These are phyloP conservation scores for Clitoria ternatea DNA, from an alignment of 306 rosid species.

Conservation along the genomic window DNA sequence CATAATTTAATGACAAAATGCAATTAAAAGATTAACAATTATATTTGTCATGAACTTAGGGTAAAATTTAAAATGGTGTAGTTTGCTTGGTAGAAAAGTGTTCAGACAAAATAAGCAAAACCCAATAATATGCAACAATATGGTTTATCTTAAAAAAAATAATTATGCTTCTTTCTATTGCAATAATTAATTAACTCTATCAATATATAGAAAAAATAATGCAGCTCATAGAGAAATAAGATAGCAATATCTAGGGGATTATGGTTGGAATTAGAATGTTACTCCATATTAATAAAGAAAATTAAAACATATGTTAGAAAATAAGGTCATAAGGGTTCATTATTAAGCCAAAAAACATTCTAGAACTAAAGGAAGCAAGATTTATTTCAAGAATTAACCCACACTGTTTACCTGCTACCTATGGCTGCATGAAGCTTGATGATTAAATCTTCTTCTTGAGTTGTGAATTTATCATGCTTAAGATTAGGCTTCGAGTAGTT, in stretches of 20 bases:
- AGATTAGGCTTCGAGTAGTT: slow-evolving; percentile 55
- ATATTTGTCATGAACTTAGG: neutral
- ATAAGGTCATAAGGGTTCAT: neutral
- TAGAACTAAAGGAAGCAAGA: neutral
- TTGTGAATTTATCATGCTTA: slow-evolving; percentile 61
- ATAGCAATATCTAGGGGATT: neutral
- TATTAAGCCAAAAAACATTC: neutral
- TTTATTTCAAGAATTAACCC: neutral
- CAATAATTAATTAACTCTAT: neutral
- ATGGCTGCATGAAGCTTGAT: slow-evolving; percentile 92
- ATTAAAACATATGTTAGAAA: neutral
- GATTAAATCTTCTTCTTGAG: slow-evolving; percentile 81
- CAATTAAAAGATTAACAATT: slow-evolving; percentile 5
- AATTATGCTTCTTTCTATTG: neutral
- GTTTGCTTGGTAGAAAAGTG: neutral
- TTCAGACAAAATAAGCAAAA: no score
- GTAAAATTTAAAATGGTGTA: neutral
- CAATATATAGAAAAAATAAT: neutral
- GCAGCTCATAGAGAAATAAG: neutral
- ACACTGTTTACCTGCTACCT: slow-evolving; percentile 74
- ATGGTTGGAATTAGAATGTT: neutral
- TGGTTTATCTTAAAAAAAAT: no score
- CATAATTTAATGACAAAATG: slow-evolving; percentile 17
- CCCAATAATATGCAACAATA: no score
- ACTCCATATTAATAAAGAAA: neutral